Evolutionary conservation across 495 filamentous ascomycete species (phyloP).

Genomic region (Astrothelium subdiscretum): DNA sequence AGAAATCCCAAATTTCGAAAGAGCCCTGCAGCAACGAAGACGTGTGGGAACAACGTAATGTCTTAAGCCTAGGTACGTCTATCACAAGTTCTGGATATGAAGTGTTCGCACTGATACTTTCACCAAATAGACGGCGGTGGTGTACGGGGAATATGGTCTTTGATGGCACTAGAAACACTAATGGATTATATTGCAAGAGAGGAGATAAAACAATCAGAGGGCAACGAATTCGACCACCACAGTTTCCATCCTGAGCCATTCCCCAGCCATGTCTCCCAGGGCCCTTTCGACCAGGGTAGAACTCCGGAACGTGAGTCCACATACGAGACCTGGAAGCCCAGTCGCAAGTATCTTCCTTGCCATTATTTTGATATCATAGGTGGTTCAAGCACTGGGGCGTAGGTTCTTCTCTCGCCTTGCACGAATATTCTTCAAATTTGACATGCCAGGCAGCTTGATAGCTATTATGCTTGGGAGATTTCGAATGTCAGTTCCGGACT

Average conservation of each 20-base stretch:
- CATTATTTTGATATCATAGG: constrained; percentile 17
- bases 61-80: background rate
- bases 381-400: constrained; percentile 16
- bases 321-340: background rate
- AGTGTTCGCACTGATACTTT: background rate
- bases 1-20: background rate
- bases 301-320: background rate
- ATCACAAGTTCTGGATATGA: background rate
- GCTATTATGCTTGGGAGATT: constrained; percentile 17
- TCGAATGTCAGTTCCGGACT: constrained; percentile 17
- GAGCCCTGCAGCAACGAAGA: background rate
- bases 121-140: constrained; percentile 12
- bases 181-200: constrained; percentile 8
- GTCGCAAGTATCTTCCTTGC: constrained; percentile 15
- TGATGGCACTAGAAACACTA: constrained; percentile 11
- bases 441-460: constrained; percentile 10
- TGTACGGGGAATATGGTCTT: constrained; percentile 13
- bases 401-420: background rate
- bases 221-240: background rate
- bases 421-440: background rate
- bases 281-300: constrained; percentile 6
- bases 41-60: background rate
- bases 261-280: constrained; percentile 8
- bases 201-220: constrained; percentile 1
- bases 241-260: constrained; percentile 11